Conservation (phyloP, 2,329 filamentous ascomycete species). For the Neofusicoccum kwambonambiense region DNA sequence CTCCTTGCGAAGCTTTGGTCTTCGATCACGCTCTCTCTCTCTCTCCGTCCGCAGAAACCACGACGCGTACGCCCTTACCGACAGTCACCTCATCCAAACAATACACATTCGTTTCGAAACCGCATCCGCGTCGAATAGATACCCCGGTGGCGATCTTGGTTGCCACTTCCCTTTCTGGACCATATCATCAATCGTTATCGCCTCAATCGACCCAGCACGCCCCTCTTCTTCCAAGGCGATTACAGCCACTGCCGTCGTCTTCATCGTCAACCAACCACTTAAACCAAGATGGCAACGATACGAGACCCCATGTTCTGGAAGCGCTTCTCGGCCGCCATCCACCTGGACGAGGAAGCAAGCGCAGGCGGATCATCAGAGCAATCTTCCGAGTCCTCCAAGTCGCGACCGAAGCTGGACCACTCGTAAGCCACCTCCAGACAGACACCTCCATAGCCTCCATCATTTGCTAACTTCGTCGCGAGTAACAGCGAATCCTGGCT, state of each 20-base stretch:
- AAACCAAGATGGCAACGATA: constrained; percentile 46
- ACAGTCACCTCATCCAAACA: neutral
- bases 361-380: constrained; percentile 9
- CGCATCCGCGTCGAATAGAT: constrained; percentile 8
- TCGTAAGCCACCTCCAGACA: constrained; percentile 34
- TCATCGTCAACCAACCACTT: neutral
- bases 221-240: neutral
- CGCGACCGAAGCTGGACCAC: constrained; percentile 31
- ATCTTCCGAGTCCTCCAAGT: constrained; percentile 7
- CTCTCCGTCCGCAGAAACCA: neutral
- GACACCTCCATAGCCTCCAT: too few species aligned
- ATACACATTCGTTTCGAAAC: constrained; percentile 3
- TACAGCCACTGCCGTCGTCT: neutral
- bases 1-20: neutral
- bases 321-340: constrained; percentile 58
- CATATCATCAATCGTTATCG: neutral
- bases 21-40: neutral
- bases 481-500: constrained; percentile 54
- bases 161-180: neutral
- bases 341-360: constrained; percentile 50
- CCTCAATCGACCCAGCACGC: neutral
- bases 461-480: neutral
- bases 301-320: constrained; percentile 61
- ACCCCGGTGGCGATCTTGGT: constrained; percentile 1
- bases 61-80: neutral